Evolutionary conservation across 495 filamentous ascomycete genomes (phyloP).

Genomic region (Saxophila tyrrhenica): DNA sequence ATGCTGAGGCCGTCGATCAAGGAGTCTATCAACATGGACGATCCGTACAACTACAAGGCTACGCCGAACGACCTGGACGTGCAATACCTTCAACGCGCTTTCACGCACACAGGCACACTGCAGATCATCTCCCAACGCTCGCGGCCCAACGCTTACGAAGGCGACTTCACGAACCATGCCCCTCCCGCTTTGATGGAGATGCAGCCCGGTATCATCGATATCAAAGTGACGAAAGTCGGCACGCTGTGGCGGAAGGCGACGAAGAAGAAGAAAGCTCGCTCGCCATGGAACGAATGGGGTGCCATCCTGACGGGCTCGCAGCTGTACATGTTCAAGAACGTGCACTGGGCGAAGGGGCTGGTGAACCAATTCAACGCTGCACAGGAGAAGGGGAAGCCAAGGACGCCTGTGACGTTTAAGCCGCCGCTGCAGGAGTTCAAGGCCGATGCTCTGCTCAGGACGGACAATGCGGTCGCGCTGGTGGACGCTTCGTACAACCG

Average conservation of each 20-base stretch:
- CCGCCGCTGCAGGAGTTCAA: conserved; percentile 87
- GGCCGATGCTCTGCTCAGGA: conserved; percentile 82
- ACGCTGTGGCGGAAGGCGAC: conserved; percentile 89
- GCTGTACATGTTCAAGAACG: conserved; percentile 91
- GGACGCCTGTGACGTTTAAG: conserved; percentile 69
- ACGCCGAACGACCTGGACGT: conserved; percentile 63
- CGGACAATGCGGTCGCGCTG: conserved; percentile 79
- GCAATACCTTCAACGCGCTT: conserved; percentile 67
- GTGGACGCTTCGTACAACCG: conserved; percentile 81
- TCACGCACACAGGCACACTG: conserved; percentile 78
- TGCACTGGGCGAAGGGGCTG: conserved; percentile 78
- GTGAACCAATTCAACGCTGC: conserved; percentile 78
- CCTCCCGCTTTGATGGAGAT: conserved; percentile 57
- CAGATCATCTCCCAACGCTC: conserved; percentile 92
- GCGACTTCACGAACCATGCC: conserved; percentile 52
- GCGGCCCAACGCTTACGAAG: conserved; percentile 88
- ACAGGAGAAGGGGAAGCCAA: conserved; percentile 53
- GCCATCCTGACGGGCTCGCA: conserved; percentile 89
- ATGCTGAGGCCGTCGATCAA: conserved; percentile 70
- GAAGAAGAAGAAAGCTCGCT: conserved; percentile 88
- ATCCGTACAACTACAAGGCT: conserved; percentile 80
- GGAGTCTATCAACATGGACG: conserved; percentile 84
- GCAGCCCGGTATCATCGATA: conserved; percentile 87
- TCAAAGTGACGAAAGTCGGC: conserved; percentile 94
- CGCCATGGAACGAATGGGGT: conserved; percentile 98